Conservation (phyloP, 495 filamentous ascomycete species). For the Daldinia vernicosa region DNA sequence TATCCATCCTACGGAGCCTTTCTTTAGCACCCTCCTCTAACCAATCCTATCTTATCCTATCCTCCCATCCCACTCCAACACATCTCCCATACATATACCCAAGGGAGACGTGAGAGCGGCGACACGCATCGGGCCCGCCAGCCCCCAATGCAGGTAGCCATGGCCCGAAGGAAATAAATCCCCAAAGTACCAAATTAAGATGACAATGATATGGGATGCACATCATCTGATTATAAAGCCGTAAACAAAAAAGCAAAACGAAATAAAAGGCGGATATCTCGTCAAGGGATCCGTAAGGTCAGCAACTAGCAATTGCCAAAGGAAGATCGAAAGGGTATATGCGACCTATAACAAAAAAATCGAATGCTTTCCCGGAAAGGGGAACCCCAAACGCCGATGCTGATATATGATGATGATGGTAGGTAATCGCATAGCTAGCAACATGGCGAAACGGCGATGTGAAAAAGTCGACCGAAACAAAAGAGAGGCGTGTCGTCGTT, state of each 20-base stretch:
- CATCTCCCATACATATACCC: background rate
- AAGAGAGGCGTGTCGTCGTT: conserved; percentile 40
- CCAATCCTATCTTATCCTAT: background rate
- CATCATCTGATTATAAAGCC: conserved; percentile 26
- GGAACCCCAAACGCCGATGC: conserved; percentile 37
- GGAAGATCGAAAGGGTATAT: conserved; percentile 36
- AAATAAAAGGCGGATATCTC: conserved; percentile 13
- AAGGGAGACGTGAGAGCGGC: background rate
- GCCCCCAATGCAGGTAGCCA: conserved; percentile 12
- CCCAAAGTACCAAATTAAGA: conserved; percentile 34
- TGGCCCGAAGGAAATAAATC: background rate
- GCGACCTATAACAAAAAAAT: conserved; percentile 21
- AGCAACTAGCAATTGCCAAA: conserved; percentile 23
- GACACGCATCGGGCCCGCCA: conserved; percentile 3
- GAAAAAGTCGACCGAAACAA: conserved; percentile 23
- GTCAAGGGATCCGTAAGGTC: conserved; percentile 28
- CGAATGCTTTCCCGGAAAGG: conserved; percentile 25
- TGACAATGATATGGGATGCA: conserved; percentile 10
- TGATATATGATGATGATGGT: conserved; percentile 18
- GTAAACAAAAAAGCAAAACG: background rate
- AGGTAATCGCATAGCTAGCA: conserved; percentile 20
- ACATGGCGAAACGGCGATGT: conserved; percentile 3
- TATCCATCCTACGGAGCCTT: background rate
- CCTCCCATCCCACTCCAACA: background rate
- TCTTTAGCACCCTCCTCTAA: background rate